Conservation (phyloP, 805 yeast genomes). For the Pichia paraexigua region DNA sequence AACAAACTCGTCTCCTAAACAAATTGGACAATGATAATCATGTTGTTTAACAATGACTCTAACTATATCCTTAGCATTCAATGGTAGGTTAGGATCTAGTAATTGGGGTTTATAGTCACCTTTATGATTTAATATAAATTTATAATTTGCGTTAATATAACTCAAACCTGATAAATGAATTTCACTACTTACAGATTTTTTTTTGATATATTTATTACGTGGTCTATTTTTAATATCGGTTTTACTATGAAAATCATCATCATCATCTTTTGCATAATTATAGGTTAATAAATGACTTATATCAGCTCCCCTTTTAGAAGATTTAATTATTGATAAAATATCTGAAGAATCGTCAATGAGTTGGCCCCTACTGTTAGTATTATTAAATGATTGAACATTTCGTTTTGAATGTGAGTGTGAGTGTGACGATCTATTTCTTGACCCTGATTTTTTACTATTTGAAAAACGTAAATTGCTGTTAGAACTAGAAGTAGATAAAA, state of each 20-base stretch:
- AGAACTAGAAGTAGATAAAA: neutral
- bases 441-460: constrained; percentile 2
- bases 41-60: constrained; percentile 71
- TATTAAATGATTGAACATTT: neutral
- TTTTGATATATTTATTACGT: constrained; percentile 17
- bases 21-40: constrained; percentile 76
- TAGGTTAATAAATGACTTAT: constrained; percentile 64
- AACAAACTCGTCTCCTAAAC: constrained; percentile 72
- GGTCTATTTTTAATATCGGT: constrained; percentile 7
- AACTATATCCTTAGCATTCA: constrained; percentile 52
- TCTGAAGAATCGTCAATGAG: constrained; percentile 11
- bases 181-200: neutral
- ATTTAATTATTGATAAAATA: constrained; percentile 14
- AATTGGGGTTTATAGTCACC: constrained; percentile 49
- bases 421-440: constrained; percentile 5
- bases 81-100: constrained; percentile 67
- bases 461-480: neutral
- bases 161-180: constrained; percentile 54
- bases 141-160: constrained; percentile 75
- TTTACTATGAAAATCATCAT: constrained; percentile 1
- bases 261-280: constrained; percentile 30
- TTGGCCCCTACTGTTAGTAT: neutral
- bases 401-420: neutral
- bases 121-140: constrained; percentile 68
- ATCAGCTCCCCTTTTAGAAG: constrained; percentile 24